Evolutionary conservation across 352 stramenopile species (phyloP).

Genomic region (Globisporangium solare): DNA sequence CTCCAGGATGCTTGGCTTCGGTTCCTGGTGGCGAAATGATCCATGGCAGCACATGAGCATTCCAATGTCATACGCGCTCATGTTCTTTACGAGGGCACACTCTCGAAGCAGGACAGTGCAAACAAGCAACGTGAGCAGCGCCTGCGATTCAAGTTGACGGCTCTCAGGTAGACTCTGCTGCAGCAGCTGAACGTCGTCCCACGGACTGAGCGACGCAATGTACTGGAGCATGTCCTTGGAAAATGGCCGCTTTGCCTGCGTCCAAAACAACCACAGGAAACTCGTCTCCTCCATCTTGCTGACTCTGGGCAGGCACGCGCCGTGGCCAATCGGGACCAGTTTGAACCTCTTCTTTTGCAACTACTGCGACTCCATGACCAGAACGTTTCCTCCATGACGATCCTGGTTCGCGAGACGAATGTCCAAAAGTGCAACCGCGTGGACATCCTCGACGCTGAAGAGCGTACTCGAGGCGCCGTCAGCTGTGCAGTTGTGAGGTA

Average conservation of each 20-base stretch:
- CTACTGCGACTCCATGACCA: conserved; percentile 30
- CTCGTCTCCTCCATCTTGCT: conserved; percentile 46
- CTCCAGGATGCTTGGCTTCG: conserved; percentile 34
- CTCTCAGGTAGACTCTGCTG: conserved; percentile 15
- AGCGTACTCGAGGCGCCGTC: conserved; percentile 47
- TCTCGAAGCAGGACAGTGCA: conserved; percentile 50
- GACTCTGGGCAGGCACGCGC: conserved; percentile 54
- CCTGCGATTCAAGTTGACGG: conserved; percentile 30
- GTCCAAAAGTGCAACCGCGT: conserved; percentile 71
- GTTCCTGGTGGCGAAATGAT: conserved; percentile 20
- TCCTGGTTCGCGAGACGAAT: conserved; percentile 81
- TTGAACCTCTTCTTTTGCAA: conserved; percentile 19
- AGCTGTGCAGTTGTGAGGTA: conserved; percentile 53
- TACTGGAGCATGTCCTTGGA: conserved; percentile 18
- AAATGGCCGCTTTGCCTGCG: conserved; percentile 54
- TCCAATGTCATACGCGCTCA: conserved; percentile 52
- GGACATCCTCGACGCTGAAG: conserved; percentile 49
- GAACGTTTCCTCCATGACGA: conserved; percentile 72
- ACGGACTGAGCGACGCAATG: conserved; percentile 35
- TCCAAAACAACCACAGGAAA: conserved; percentile 70
- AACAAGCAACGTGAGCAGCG: conserved; percentile 40
- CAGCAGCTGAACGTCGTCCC: conserved; percentile 29
- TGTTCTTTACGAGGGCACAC: conserved; percentile 33
- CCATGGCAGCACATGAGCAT: conserved; percentile 50
- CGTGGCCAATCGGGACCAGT: conserved; percentile 76